phyloP scores from a whole-genome alignment of 2,329 filamentous ascomycete genomes.

The Microascus cirrosus region DNA sequence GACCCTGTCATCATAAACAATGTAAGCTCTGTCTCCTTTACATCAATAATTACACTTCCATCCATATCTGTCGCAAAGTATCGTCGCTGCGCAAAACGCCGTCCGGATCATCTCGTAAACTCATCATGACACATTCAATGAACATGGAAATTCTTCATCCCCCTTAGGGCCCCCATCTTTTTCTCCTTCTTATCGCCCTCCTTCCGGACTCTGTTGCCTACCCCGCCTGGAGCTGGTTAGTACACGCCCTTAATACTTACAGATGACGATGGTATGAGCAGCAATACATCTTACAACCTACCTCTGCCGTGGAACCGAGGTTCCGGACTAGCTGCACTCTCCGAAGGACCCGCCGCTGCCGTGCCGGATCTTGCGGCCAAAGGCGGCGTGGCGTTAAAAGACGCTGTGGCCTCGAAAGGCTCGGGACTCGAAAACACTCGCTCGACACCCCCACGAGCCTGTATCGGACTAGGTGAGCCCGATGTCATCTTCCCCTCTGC shows the following conservation, averaged over 20 bases:
- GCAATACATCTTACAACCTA: slow-evolving; percentile 14
- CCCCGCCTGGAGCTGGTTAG: slow-evolving; percentile 24
- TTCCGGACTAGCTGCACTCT: slow-evolving; percentile 15
- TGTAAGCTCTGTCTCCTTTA: background rate
- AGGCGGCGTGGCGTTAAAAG: slow-evolving; percentile 14
- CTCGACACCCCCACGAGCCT: slow-evolving; percentile 16
- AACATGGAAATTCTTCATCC: slow-evolving; percentile 25
- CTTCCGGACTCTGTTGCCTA: slow-evolving; percentile 30
- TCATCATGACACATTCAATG: background rate
- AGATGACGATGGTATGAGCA: background rate
- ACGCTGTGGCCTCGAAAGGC: slow-evolving; percentile 25
- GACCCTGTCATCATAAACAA: too few species aligned
- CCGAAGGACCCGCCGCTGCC: slow-evolving; percentile 8
- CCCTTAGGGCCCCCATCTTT: slow-evolving; percentile 16
- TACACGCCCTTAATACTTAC: background rate
- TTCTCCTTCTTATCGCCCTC: slow-evolving; percentile 21
- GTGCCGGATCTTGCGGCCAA: slow-evolving; percentile 15
- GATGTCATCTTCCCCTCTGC: slow-evolving; percentile 9
- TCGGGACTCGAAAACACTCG: slow-evolving; percentile 34
- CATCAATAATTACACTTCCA: too few species aligned
- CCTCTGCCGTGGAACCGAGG: slow-evolving; percentile 34
- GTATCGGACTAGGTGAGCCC: slow-evolving; percentile 22
- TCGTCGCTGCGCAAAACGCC: background rate
- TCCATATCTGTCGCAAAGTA: background rate
- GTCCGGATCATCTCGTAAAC: background rate